phyloP scores from a whole-genome alignment of 2,329 filamentous ascomycete species.

The Colletotrichum sidae region DNA sequence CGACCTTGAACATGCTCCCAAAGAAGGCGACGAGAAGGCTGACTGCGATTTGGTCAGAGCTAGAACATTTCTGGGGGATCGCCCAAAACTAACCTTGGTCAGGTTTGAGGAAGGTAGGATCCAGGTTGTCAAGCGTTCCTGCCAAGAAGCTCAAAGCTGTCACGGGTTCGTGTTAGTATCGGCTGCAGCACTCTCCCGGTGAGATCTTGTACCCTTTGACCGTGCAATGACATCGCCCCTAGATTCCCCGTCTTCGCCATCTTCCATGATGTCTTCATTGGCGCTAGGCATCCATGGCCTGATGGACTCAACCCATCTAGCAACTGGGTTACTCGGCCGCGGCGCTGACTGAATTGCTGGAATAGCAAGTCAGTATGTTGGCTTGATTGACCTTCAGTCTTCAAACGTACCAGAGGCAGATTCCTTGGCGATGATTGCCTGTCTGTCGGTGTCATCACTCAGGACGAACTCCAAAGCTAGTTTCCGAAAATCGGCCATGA shows the following conservation, averaged over 20 bases:
- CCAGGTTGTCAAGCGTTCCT: constrained; percentile 62
- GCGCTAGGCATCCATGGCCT: constrained; percentile 64
- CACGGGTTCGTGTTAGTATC: constrained; percentile 1
- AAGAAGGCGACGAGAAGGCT: constrained; percentile 66
- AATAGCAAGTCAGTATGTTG: constrained; percentile 31
- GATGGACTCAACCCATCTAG: constrained; percentile 67
- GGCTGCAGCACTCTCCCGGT: background rate
- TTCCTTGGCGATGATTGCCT: constrained; percentile 54
- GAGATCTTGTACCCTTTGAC: constrained; percentile 56
- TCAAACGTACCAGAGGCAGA: constrained; percentile 55
- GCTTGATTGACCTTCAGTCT: background rate
- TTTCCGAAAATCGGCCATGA: constrained; percentile 64
- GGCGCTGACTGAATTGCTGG: constrained; percentile 59
- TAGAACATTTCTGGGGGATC: constrained; percentile 54
- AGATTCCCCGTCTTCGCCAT: constrained; percentile 54
- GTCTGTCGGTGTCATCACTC: constrained; percentile 57
- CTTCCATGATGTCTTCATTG: constrained; percentile 48
- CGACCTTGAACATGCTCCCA: constrained; percentile 67
- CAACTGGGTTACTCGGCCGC: constrained; percentile 58
- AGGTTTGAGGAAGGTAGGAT: constrained; percentile 56
- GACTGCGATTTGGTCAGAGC: constrained; percentile 46
- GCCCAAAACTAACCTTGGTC: constrained; percentile 59
- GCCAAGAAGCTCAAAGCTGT: constrained; percentile 68
- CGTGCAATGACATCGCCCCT: constrained; percentile 64
- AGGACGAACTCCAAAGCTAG: constrained; percentile 67